Evolutionary conservation across 495 filamentous ascomycete genomes (phyloP), one percentile per base, ranked within the genome.

Genomic region (Aspergillus ellipticus): DNA sequence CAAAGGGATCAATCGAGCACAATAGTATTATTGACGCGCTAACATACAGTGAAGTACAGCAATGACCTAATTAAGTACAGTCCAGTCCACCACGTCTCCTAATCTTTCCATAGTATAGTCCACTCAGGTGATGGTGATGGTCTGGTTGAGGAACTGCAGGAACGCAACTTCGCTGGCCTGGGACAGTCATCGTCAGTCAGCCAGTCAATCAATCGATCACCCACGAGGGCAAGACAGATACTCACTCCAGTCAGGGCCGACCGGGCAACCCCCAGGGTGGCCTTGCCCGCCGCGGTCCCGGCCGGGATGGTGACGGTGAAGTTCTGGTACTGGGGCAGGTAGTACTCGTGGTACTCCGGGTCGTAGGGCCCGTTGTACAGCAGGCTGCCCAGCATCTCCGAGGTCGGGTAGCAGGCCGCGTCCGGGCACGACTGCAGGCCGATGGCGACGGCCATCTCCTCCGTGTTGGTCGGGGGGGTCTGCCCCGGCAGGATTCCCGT

Each of bases 191-290:
- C 5, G 28, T 31, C 28, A 31, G 28, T 31, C 28, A 31, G 28
- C 28, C n/a, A n/a, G n/a, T n/a, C n/a, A 31, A 10, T 31, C 28
- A n/a, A n/a, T n/a, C n/a, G n/a, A n/a, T n/a, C n/a, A n/a, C n/a
- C n/a, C 28, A 31, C 28, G 28, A 10, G 1, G 31, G 10, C 16
- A 15, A 5, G 22, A 35, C 50, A 6, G 17, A 50, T 10, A 68
- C 72, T 69, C 65, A 75, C 72, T 11, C 72, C 72, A 15, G 72
- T 51, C n/a, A 73, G 53, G 7, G 69, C 49, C 4, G 65, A 61
- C 55, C 74, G 72, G 0, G 72, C 70, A 5, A 75, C 62, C 17
- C 66, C 68, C 11, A 75, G 51, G 29, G 71, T 52, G 3, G 60
- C 71, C 4, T 55, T 51, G 0, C 70, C 70, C 8, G 35, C 16